phyloP scores from a whole-genome alignment of 495 filamentous ascomycete species.

The Choiromyces venosus region DNA sequence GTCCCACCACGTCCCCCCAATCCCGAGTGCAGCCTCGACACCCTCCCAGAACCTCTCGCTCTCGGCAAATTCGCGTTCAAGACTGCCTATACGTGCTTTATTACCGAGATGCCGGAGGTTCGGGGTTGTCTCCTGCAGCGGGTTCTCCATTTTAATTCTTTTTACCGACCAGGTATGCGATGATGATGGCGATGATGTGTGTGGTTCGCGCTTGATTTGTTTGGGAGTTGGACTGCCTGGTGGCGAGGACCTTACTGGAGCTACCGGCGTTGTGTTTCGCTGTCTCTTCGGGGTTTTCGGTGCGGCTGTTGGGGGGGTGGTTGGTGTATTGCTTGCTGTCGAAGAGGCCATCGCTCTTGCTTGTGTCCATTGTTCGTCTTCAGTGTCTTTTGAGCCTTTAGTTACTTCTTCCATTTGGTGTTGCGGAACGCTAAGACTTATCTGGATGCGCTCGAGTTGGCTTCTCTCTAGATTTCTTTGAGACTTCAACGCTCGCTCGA shows the following conservation, averaged over 20 bases:
- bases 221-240: neutral
- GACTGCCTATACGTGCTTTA: neutral
- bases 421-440: neutral
- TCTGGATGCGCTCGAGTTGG: neutral
- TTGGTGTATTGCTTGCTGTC: constrained; percentile 3
- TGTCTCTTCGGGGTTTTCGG: constrained; percentile 13
- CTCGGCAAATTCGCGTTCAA: constrained; percentile 12
- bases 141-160: neutral
- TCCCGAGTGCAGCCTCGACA: constrained; percentile 21
- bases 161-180: constrained; percentile 3
- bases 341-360: constrained; percentile 5
- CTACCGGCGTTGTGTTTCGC: neutral
- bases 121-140: neutral
- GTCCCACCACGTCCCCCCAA: constrained; percentile 39
- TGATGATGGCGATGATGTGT: constrained; percentile 14
- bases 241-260: neutral
- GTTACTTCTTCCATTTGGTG: neutral
- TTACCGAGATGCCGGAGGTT: neutral
- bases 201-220: neutral
- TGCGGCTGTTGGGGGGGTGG: constrained; percentile 6
- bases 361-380: neutral
- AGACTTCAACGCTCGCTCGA: constrained; percentile 13
- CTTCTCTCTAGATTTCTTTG: constrained; percentile 23
- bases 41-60: constrained; percentile 18
- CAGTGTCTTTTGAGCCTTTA: neutral